Evolutionary conservation across 345 rosid species (phyloP), one percentile per base, ranked within the genome.

Genomic region (Dipteronia dyeriana): DNA sequence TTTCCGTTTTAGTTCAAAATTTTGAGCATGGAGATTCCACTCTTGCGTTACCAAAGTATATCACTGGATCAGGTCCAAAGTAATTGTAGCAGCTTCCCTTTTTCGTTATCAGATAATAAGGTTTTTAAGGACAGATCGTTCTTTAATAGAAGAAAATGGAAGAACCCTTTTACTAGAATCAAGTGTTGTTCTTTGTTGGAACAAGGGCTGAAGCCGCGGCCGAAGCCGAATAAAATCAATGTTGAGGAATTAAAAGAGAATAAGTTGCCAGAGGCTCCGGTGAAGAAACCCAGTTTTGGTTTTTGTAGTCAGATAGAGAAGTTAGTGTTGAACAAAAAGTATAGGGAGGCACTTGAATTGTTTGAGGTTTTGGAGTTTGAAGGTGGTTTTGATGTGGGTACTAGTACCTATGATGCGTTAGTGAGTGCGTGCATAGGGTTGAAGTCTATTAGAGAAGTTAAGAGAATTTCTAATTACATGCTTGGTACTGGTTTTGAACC

Each of bases 231-330:
- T 68, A 84, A 59, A 84, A 31, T 75, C 34, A 75, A 66, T 1
- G 45, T 56, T 51, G 79, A 71, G 25, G 86, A 76, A 45, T 53
- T 76, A 69, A 59, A 84, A 79, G 62, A 57, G 71, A 62, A 20
- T 25, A 38, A 59, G 60, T 57, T 76, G 9, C 74, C 12, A 19
- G 87, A 83, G 72, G 71, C 78, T 39, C 87, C 57, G 77, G 54
- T 79, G 12, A 86, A 71, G 38, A 89, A 78, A 82, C 82, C 93
- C 45, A 82, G 82, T 68, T 75, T 77, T 0, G 77, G 87, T 71
- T 13, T 95, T 11, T 95, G 97, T 82, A 81, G 93, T 83, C 94
- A 90, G 90, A 86, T 95, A 47, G 92, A 93, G 78, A 93, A 93
- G 81, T 80, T 88, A 71, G 95, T 84, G 56, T 79, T 95, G 69